Conservation (phyloP, 371 early-diverging fungal genomes). For the Chytridium lagenaria region DNA sequence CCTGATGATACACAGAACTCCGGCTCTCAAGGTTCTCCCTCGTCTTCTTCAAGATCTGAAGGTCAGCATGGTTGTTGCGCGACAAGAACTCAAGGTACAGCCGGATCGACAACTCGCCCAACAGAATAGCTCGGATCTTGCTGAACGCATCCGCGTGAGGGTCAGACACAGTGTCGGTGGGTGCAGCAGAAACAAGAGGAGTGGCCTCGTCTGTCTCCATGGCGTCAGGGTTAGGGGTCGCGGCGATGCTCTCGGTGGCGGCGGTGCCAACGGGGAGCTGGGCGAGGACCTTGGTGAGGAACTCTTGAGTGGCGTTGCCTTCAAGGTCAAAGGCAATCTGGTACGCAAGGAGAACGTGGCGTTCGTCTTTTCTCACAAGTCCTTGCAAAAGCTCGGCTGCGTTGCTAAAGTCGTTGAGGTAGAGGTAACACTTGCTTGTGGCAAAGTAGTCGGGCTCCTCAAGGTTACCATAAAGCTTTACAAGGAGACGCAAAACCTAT, state of each 20-base stretch:
- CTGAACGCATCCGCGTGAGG: constrained; percentile 39
- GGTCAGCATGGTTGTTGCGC: constrained; percentile 93
- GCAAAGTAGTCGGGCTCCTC: constrained; percentile 88
- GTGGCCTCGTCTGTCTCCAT: constrained; percentile 62
- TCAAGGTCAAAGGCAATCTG: constrained; percentile 97
- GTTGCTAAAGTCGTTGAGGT: constrained; percentile 77
- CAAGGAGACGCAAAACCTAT: constrained; percentile 79
- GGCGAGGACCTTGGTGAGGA: constrained; percentile 74
- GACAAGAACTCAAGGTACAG: constrained; percentile 92
- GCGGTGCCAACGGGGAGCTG: constrained; percentile 59
- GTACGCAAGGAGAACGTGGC: constrained; percentile 80
- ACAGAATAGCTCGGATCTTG: constrained; percentile 79
- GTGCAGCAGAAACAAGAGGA: constrained; percentile 15
- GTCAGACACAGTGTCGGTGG: constrained; percentile 23
- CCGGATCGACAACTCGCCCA: constrained; percentile 86
- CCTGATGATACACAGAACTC: constrained; percentile 91
- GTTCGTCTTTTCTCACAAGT: constrained; percentile 52
- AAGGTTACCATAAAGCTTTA: constrained; percentile 78
- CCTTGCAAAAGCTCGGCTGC: constrained; percentile 76
- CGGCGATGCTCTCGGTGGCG: constrained; percentile 23
- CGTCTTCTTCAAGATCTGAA: constrained; percentile 91
- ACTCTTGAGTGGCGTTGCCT: constrained; percentile 93
- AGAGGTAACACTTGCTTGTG: constrained; percentile 89
- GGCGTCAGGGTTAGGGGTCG: constrained; percentile 42
- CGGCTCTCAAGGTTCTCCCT: constrained; percentile 90